Evolutionary conservation across 1,139 yeast species (phyloP).

Genomic region (Hyphopichia wangnamkhiaoensis): DNA sequence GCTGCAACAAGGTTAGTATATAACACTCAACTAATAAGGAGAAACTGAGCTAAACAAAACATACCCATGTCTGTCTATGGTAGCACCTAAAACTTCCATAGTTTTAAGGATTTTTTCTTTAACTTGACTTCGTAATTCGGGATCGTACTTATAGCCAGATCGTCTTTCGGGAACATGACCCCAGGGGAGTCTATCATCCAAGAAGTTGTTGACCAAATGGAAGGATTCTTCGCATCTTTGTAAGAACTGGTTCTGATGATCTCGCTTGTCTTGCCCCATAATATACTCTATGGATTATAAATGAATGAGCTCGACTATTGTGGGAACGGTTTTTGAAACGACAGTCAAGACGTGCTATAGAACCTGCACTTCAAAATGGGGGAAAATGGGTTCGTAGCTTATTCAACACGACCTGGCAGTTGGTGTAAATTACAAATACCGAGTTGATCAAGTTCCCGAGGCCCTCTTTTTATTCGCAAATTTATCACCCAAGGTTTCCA

Average conservation of each 20-base stretch:
- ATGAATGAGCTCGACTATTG: too few relatives aligned
- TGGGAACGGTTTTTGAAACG: too few relatives aligned
- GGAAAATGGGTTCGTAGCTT: too few relatives aligned
- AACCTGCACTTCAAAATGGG: too few relatives aligned
- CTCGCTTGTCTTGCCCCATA: conserved; percentile 7
- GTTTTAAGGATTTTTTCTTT: conserved; percentile 32
- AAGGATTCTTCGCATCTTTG: conserved; percentile 35
- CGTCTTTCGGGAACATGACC: conserved; percentile 22
- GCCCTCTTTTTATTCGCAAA: too few relatives aligned
- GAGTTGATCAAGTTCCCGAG: too few relatives aligned
- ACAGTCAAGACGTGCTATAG: too few relatives aligned
- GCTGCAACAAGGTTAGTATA: conserved; percentile 22
- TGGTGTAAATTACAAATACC: too few relatives aligned
- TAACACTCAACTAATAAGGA: neutral
- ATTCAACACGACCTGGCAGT: too few relatives aligned
- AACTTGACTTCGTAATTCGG: conserved; percentile 25
- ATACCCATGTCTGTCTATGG: conserved; percentile 37
- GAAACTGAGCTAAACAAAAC: too few relatives aligned
- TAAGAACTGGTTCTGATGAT: conserved; percentile 13
- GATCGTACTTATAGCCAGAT: conserved; percentile 21
- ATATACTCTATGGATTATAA: too few relatives aligned
- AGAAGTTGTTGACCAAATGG: conserved; percentile 31
- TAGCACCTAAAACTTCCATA: conserved; percentile 29
- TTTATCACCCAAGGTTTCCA: too few relatives aligned
- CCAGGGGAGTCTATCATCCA: conserved; percentile 32